These are phyloP conservation scores for Penicillium sp. DNA, from an alignment of 2,329 filamentous ascomycete genomes.

Conservation along the genomic window DNA sequence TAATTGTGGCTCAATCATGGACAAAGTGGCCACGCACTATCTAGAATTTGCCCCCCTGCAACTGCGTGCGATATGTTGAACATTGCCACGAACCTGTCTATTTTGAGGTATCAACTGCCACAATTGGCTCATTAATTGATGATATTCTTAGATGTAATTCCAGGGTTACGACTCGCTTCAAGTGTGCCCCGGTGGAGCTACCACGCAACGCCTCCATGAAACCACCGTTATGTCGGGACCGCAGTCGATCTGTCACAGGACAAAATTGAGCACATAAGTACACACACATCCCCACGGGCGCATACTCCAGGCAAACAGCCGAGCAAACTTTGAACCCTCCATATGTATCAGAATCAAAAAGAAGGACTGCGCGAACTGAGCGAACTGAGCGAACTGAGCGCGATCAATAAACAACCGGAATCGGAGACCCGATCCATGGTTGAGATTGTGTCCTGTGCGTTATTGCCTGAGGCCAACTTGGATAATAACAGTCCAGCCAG, in stretches of 20 bases:
- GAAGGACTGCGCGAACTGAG: no score
- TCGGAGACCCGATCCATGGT: constrained; percentile 15
- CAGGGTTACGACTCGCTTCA: neutral
- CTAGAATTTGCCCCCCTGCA: neutral
- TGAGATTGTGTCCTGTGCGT: neutral
- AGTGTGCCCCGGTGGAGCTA: neutral
- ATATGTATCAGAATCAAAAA: no score
- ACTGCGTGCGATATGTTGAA: neutral
- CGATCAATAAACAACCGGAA: constrained; percentile 21
- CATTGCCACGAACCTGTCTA: neutral
- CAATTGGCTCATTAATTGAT: neutral
- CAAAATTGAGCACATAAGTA: neutral
- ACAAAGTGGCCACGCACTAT: constrained; percentile 1
- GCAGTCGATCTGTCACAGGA: constrained; percentile 2
- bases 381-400: no score
- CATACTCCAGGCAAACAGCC: neutral
- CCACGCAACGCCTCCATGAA: neutral
- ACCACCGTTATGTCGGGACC: neutral
- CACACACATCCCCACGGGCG: neutral
- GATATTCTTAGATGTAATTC: neutral
- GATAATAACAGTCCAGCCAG: no score
- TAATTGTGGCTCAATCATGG: constrained; percentile 2
- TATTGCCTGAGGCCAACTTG: neutral
- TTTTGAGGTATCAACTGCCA: neutral
- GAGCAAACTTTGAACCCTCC: neutral